Conservation (phyloP, 2,329 filamentous ascomycete species). For the Penicillium sp. region DNA sequence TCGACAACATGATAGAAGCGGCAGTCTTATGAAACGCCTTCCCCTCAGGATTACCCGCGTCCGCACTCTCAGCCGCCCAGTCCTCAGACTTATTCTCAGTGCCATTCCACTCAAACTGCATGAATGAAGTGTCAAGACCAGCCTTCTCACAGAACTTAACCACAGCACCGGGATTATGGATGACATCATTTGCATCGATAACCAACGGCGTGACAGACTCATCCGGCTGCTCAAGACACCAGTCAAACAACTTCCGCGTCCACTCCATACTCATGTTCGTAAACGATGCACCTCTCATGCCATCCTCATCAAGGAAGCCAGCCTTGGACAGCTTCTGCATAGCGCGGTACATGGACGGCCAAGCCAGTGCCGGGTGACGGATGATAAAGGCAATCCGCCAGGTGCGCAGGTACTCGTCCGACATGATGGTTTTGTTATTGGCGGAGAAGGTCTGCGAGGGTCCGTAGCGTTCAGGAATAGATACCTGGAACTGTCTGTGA, state of each 20-base stretch:
- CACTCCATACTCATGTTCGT: slow-evolving; percentile 28
- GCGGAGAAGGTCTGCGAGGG: slow-evolving; percentile 22
- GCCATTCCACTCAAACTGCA: slow-evolving; percentile 34
- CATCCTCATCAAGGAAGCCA: slow-evolving; percentile 11
- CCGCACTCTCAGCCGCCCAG: neutral
- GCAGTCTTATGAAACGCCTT: neutral
- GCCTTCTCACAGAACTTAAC: slow-evolving; percentile 23
- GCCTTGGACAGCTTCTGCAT: slow-evolving; percentile 16
- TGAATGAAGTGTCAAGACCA: slow-evolving; percentile 28
- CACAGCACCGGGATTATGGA: slow-evolving; percentile 29
- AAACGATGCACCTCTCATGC: slow-evolving; percentile 6
- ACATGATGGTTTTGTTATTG: slow-evolving; percentile 33
- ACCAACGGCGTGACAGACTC: slow-evolving; percentile 25
- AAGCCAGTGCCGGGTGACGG: slow-evolving; percentile 39
- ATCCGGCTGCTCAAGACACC: slow-evolving; percentile 23
- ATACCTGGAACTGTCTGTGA: slow-evolving; percentile 10
- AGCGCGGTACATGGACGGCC: slow-evolving; percentile 37
- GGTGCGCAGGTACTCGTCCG: slow-evolving; percentile 33
- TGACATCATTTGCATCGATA: slow-evolving; percentile 40
- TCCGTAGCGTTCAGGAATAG: slow-evolving; percentile 12
- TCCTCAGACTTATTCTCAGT: slow-evolving; percentile 5
- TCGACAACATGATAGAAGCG: slow-evolving; percentile 25
- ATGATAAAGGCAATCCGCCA: slow-evolving; percentile 35
- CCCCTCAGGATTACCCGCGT: neutral
- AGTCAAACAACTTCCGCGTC: slow-evolving; percentile 35